Conservation (phyloP, 78 protist genomes). For the Dictyostelium purpureum region DNA sequence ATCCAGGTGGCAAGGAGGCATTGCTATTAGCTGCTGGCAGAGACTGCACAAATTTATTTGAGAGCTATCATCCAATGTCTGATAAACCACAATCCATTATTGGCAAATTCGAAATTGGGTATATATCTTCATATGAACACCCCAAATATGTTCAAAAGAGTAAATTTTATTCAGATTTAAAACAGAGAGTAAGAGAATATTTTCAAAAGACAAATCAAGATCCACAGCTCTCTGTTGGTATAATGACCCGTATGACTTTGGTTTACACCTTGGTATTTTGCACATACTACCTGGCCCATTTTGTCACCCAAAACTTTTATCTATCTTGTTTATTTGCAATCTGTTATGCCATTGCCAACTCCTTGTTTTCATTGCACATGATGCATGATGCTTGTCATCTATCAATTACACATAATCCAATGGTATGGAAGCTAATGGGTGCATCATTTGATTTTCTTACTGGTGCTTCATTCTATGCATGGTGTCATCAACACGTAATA, state of each 20-base stretch:
- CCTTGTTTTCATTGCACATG: constrained; percentile 46
- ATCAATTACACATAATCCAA: constrained; percentile 42
- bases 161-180: constrained; percentile 26
- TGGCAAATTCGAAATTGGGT: constrained; percentile 51
- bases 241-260: constrained; percentile 30
- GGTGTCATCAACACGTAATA: constrained; percentile 77
- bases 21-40: constrained; percentile 72
- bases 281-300: constrained; percentile 7
- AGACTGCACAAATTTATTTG: constrained; percentile 65
- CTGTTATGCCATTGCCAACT: neutral
- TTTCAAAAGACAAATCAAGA: constrained; percentile 29
- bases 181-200: constrained; percentile 43
- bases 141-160: constrained; percentile 60
- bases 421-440: constrained; percentile 21
- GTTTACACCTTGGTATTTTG: neutral
- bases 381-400: constrained; percentile 76
- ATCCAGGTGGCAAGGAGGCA: constrained; percentile 80
- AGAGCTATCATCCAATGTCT: constrained; percentile 68
- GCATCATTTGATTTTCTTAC: constrained; percentile 52
- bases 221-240: constrained; percentile 52
- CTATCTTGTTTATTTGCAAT: constrained; percentile 21
- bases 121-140: constrained; percentile 25
- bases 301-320: constrained; percentile 13
- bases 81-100: constrained; percentile 44
- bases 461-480: constrained; percentile 49